These are phyloP conservation scores for Wickerhamomyces ciferrii DNA, from an alignment of 805 yeast genomes.

Conservation along the genomic window DNA sequence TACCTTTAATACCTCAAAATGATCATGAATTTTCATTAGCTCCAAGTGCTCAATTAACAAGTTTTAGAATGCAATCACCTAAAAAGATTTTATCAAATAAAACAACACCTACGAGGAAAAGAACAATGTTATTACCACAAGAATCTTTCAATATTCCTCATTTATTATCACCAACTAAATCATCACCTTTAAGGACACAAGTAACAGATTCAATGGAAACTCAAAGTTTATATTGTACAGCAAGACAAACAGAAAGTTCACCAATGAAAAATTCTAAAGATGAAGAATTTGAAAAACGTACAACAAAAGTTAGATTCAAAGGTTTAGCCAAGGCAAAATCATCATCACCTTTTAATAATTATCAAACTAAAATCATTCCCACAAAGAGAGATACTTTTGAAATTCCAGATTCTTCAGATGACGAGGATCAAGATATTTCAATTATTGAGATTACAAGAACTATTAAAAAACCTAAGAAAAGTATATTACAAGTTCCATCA, in stretches of 20 bases:
- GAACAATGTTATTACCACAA: conserved; percentile 5
- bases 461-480: conserved; percentile 9
- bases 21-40: background rate
- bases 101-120: conserved; percentile 10
- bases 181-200: conserved; percentile 1
- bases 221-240: conserved; percentile 3
- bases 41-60: conserved; percentile 19
- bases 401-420: conserved; percentile 17
- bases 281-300: background rate
- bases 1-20: background rate
- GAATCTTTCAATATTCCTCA: conserved; percentile 17
- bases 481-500: conserved; percentile 19
- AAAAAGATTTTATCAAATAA: conserved; percentile 7
- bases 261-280: conserved; percentile 7
- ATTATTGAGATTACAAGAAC: conserved; percentile 22
- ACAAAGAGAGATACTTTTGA: conserved; percentile 11
- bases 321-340: background rate
- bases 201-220: background rate
- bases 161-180: conserved; percentile 7
- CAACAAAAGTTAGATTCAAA: conserved; percentile 5
- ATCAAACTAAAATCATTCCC: conserved; percentile 8
- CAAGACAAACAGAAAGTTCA: background rate
- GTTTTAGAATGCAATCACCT: conserved; percentile 20
- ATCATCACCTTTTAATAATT: conserved; percentile 6
- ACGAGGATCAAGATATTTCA: conserved; percentile 19